phyloP scores from a whole-genome alignment of 768 basidiomycete genomes.

The Mycena polygramma region DNA sequence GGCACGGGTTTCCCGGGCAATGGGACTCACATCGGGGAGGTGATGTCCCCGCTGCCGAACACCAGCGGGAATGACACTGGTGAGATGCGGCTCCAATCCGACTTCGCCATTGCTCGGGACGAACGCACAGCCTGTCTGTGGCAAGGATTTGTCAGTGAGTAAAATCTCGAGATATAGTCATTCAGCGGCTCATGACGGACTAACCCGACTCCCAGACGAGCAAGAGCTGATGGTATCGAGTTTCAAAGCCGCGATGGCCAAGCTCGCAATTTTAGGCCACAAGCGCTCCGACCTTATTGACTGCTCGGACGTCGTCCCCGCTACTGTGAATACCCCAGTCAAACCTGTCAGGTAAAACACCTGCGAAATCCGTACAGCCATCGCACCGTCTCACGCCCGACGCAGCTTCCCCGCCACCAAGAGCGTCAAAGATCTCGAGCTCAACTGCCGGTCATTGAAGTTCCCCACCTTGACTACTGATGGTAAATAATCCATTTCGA shows the following conservation, averaged over 20 bases:
- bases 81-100: conserved; percentile 56
- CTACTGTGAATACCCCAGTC: conserved; percentile 2
- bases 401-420: conserved; percentile 24
- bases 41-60: conserved; percentile 45
- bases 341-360: conserved; percentile 10
- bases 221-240: conserved; percentile 9
- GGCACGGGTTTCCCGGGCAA: conserved; percentile 40
- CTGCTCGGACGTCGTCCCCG: conserved; percentile 19
- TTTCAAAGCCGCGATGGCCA: conserved; percentile 22
- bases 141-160: conserved; percentile 34
- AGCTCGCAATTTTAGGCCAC: conserved; percentile 12
- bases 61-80: conserved; percentile 40
- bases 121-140: conserved; percentile 41
- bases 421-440: conserved; percentile 11
- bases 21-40: conserved; percentile 46
- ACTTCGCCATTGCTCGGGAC: conserved; percentile 45
- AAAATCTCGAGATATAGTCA: no score
- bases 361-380: not conserved
- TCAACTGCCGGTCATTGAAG: not conserved
- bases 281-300: conserved; percentile 9
- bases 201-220: not conserved
- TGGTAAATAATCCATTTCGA: not conserved
- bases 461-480: conserved; percentile 19
- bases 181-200: not conserved
- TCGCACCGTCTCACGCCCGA: not conserved